Percentiles rank a stretch among this genome's conserved stretches.
Conservation (phyloP, 306 rosid genomes). For the Lathyrus tuberosus region DNA sequence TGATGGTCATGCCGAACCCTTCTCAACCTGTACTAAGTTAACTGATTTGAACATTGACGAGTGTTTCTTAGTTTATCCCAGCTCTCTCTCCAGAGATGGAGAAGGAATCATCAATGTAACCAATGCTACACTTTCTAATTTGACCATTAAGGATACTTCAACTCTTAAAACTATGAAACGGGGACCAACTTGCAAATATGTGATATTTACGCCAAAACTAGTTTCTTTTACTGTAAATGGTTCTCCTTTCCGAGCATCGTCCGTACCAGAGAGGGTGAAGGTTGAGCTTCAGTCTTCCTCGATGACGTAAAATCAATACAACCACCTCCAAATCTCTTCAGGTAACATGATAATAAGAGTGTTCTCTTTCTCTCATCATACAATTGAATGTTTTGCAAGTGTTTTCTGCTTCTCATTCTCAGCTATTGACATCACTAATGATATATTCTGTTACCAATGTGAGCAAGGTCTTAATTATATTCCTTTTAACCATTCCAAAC, state of each 20-base stretch:
- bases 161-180: not conserved
- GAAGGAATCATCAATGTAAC: conserved; percentile 17
- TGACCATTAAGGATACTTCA: not conserved
- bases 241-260: not conserved
- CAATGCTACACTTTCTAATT: conserved; percentile 17
- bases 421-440: not conserved
- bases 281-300: conserved; percentile 32
- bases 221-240: conserved; percentile 23
- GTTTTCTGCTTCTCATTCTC: conserved; percentile 3
- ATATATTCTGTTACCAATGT: not conserved
- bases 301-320: not conserved
- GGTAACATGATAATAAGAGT: conserved; percentile 23
- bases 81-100: not conserved
- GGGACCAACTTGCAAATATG: not conserved
- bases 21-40: conserved; percentile 10
- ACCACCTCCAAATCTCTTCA: conserved; percentile 6
- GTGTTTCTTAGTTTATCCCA: conserved; percentile 1
- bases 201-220: conserved; percentile 19
- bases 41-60: not conserved
- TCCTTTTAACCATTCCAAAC: not conserved
- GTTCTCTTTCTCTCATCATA: not conserved
- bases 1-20: conserved; percentile 22
- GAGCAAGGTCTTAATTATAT: not conserved
- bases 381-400: not conserved
- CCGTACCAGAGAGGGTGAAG: not conserved